A percentile compares a stretch with the other conserved stretches of the same genome.
Evolutionary conservation across 164 flowering plant genomes (phyloP).

Genomic region (Tetracentron sinense): DNA sequence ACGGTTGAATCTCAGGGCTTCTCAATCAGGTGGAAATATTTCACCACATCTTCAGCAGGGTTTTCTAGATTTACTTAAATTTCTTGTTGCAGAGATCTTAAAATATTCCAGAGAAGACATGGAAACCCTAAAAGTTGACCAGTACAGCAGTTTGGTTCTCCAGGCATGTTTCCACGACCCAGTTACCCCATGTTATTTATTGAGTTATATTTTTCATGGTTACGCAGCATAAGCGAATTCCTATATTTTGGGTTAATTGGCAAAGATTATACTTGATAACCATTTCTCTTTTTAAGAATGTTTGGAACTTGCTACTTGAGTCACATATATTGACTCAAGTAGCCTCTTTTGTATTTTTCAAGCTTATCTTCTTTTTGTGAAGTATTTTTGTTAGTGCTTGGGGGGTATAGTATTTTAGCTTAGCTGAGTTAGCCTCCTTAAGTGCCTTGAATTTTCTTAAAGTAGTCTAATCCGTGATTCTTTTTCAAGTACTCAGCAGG

Average conservation of each 20-base stretch:
- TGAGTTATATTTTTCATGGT: background rate
- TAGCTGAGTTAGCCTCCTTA: no score
- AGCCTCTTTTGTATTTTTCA: background rate
- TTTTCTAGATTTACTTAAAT: conserved; percentile 59
- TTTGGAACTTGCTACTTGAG: no score
- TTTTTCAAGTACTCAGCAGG: no score
- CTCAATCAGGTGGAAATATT: conserved; percentile 25
- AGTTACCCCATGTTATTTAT: background rate
- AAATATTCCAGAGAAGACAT: conserved; percentile 39
- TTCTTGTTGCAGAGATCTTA: conserved; percentile 54
- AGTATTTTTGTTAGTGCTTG: no score
- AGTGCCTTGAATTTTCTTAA: no score
- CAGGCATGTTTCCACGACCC: conserved; percentile 46
- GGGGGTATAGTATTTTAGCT: no score
- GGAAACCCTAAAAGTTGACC: conserved; percentile 46
- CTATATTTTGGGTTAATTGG: background rate
- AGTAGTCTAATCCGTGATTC: no score
- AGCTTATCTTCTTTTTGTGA: background rate
- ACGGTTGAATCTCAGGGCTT: conserved; percentile 47
- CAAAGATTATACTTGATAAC: background rate
- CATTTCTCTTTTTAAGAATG: no score
- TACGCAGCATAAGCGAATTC: background rate
- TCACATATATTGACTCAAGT: no score
- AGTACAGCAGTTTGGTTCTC: conserved; percentile 72
- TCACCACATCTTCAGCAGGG: conserved; percentile 30